Base-by-base conservation (phyloP, 441 rosid genomes). In the Jatropha podagrica region DNA sequence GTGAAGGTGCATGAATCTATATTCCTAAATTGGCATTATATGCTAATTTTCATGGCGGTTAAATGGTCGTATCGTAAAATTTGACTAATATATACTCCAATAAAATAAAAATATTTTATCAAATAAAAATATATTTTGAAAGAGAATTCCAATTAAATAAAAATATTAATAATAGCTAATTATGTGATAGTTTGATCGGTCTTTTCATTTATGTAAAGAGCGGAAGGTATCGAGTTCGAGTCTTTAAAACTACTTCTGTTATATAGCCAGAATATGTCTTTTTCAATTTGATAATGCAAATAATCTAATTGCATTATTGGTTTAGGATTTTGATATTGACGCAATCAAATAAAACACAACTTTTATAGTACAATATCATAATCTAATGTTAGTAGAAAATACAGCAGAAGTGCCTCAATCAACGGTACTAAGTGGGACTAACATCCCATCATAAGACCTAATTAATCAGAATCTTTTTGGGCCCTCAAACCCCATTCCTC, bases 401-500 rank as follows among this genome's bases (percentile, higher is more conserved):
- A 2, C 32, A 1, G 2, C 1, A 32, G 32, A 32, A 32, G 32
- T 32, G 32, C 71, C 65, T 54, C 48, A 54, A 62, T 67, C 44
- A 73, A 52, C 6, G 62, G 41, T 46, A 15, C 5, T 3, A 51
- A 37, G 20, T 18, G 2, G 32, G 59, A 55, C 4, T 49, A 69
- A n/a, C 48, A 60, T 60, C 41, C 18, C 54, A 18, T 62, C 74
- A 48, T 15, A 1, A 11, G 15, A 17, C 7, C 5, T 52, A 14
- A 17, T 14, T 27, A 18, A n/a, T 27, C 26, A 64, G 32, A 74
- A 62, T 27, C 65, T 58, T 54, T 58, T 7, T 58, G 76, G 69
- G 69, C 52, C 63, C 46, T 65, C 5, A 48, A 48, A 48, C 15
- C 4, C 49, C 49, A 46, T 46, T 1, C 0, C 1, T 32, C 32